Conservation (phyloP, 805 yeast species). For the Cyberlindnera misumaiensis region DNA sequence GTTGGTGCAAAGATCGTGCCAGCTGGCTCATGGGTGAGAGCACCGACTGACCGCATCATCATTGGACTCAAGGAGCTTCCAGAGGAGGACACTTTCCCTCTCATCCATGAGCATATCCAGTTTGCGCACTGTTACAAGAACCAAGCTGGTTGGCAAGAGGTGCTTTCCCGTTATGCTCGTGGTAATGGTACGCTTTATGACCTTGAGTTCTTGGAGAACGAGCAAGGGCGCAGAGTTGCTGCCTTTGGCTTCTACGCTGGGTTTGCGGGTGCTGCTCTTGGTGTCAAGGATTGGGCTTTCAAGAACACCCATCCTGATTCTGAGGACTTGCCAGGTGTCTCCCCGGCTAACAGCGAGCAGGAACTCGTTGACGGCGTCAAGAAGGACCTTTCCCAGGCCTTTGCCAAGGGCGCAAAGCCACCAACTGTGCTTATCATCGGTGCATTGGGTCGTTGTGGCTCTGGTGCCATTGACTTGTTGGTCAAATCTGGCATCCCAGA, state of each 20-base stretch:
- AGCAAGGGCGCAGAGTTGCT: slow-evolving; percentile 95
- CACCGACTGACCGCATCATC: slow-evolving; percentile 86
- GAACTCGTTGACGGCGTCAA: slow-evolving; percentile 69
- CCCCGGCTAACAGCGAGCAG: slow-evolving; percentile 77
- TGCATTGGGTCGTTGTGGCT: slow-evolving; percentile 97
- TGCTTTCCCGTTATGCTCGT: slow-evolving; percentile 77
- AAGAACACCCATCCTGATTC: slow-evolving; percentile 67
- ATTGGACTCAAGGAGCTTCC: slow-evolving; percentile 94
- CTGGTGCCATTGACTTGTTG: slow-evolving; percentile 88
- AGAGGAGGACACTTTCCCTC: slow-evolving; percentile 82
- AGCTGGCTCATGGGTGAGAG: slow-evolving; percentile 86
- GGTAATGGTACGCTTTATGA: slow-evolving; percentile 92
- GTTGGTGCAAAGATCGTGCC: slow-evolving; percentile 89
- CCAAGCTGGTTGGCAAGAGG: slow-evolving; percentile 97
- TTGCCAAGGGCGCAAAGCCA: slow-evolving; percentile 50
- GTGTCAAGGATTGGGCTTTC: slow-evolving; percentile 90
- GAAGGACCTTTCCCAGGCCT: slow-evolving; percentile 49
- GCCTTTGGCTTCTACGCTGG: slow-evolving; percentile 99
- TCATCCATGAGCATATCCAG: slow-evolving; percentile 93
- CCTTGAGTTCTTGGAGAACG: slow-evolving; percentile 90
- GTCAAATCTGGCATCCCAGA: slow-evolving; percentile 84
- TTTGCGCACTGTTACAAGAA: slow-evolving; percentile 98
- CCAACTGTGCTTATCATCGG: slow-evolving; percentile 91
- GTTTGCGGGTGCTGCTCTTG: slow-evolving; percentile 99
- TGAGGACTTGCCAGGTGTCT: slow-evolving; percentile 69